Evolutionary conservation across 768 basidiomycete species (phyloP), one percentile per base, ranked within the genome.

Genomic region (Glaciozyma martinii): DNA sequence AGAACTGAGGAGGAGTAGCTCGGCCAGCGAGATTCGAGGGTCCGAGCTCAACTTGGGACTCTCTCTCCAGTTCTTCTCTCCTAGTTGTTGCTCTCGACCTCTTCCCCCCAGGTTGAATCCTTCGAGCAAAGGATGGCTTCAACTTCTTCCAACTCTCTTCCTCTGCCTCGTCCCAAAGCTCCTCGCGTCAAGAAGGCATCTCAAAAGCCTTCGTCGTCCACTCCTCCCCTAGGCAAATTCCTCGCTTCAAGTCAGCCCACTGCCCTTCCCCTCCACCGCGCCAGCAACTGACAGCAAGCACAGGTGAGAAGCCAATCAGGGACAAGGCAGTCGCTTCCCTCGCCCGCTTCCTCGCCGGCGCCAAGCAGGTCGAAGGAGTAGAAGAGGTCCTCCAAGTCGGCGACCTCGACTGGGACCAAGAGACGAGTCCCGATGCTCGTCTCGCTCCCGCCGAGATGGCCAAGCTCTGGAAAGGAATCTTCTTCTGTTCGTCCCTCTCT

Each of bases 391-490:
- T 71, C 67, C 61, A 60, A 37, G 47, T 67, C 8, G 66, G 66
- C 21, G 66, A 67, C 13, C 37, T 65, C 12, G 47, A 70, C 32
- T 71, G 70, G 67, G 71, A 71, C 42, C 66, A 56, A 2, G 81
- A 84, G 71, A 80, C 82, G 54, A 75, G 76, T 13, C 79, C 80
- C 63, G 79, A 85, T 79, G 80, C 76, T 29, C 46, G 67, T 23
- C 77, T 94, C 37, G 78, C 86, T 21, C 83, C 86, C 62, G 64
- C 79, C 33, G 92, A 97, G 73, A 86, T 95, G 85, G 82, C 84
- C 66, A 94, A 92, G 77, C 76, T 98, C 37, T 98, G 94, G 94
- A 97, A 99, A 76, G 94, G 93, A 1, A 83, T 98, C 58, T 99
- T 94, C 76, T 99, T 94, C 77, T 95, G 93, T 91, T 67, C 69